Percentiles rank a stretch among this genome's conserved stretches.
These are phyloP conservation scores for Talaromyces sp. DNA, from an alignment of 2,329 filamentous ascomycete genomes.

Conservation along the genomic window DNA sequence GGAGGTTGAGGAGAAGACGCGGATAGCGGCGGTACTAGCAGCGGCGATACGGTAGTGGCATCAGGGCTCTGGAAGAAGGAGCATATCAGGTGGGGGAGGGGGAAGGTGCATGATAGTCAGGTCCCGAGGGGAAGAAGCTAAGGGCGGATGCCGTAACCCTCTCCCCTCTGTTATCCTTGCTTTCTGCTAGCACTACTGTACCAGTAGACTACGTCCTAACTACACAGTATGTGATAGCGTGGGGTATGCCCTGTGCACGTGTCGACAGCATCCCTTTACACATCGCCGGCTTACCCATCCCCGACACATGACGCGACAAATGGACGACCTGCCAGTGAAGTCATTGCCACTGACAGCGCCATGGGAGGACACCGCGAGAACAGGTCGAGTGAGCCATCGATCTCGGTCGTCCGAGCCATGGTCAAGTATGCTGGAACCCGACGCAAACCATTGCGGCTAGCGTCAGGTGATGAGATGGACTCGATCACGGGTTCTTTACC, in stretches of 20 bases:
- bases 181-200: not conserved
- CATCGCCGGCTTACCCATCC: not conserved
- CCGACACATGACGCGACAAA: not conserved
- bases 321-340: not conserved
- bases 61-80: not conserved
- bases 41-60: not conserved
- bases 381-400: not conserved
- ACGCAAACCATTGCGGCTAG: not conserved
- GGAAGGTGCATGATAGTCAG: conserved; percentile 15
- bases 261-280: not conserved
- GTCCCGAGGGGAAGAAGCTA: conserved; percentile 10
- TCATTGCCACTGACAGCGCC: not conserved
- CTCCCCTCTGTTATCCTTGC: not conserved
- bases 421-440: not conserved
- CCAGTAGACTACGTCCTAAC: not conserved
- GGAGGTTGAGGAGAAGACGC: not conserved
- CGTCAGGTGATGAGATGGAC: conserved; percentile 5
- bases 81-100: conserved; percentile 11
- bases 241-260: not conserved
- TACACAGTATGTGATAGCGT: not conserved
- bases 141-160: conserved; percentile 1
- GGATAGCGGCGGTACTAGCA: not conserved
- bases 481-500: conserved; percentile 8
- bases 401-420: conserved; percentile 1
- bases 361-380: not conserved